Percentiles rank a stretch among this genome's conserved stretches.
Conservation (phyloP, 352 stramenopile species). For the Phytopythium kandeliae region DNA sequence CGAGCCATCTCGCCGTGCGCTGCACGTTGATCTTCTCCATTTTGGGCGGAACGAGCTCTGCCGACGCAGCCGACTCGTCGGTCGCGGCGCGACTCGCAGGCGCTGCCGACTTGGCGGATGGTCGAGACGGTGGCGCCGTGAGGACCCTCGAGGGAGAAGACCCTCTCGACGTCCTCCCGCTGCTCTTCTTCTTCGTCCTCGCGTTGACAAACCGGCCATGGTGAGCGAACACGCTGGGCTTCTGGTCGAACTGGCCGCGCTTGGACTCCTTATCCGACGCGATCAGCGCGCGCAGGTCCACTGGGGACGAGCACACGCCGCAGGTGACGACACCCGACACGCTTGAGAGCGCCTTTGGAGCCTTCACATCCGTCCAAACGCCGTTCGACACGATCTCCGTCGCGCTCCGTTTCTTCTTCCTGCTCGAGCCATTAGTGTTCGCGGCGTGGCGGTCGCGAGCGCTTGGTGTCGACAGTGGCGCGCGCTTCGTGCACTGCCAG, state of each 20-base stretch:
- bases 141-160: not conserved
- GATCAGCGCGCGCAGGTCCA: conserved; percentile 53
- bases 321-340: conserved; percentile 54
- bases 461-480: conserved; percentile 10
- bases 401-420: conserved; percentile 57
- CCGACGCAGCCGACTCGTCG: conserved; percentile 8
- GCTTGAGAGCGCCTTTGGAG: conserved; percentile 44
- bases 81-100: not conserved
- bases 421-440: conserved; percentile 10
- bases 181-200: conserved; percentile 14
- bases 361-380: conserved; percentile 45
- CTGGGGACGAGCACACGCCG: conserved; percentile 35
- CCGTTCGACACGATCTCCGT: conserved; percentile 49
- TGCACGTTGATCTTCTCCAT: conserved; percentile 81
- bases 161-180: not conserved
- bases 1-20: conserved; percentile 65
- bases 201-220: conserved; percentile 60
- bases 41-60: conserved; percentile 43
- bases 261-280: conserved; percentile 45
- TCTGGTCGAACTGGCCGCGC: conserved; percentile 45
- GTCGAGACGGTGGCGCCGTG: not conserved
- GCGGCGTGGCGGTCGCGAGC: conserved; percentile 16
- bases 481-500: conserved; percentile 74
- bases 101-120: not conserved
- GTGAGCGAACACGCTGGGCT: conserved; percentile 53